These are phyloP conservation scores for Phaeosphaeriaceae sp. DNA, from an alignment of 2,329 filamentous ascomycete genomes.

Conservation along the genomic window DNA sequence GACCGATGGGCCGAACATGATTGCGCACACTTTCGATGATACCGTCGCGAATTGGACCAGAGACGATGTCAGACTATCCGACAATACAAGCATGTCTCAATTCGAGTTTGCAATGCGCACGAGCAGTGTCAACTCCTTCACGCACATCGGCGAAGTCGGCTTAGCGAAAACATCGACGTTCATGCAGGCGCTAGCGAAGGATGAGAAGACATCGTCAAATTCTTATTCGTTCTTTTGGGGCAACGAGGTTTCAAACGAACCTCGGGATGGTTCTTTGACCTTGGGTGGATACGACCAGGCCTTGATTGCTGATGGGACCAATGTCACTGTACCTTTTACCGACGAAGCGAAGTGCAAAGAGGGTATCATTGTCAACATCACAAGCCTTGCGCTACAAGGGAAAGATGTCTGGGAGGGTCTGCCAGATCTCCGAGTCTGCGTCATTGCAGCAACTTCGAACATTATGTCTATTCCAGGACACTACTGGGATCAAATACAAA, in stretches of 20 bases:
- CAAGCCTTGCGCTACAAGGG: slow-evolving; percentile 2
- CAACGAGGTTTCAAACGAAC: slow-evolving; percentile 11
- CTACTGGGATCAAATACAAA: slow-evolving; percentile 10
- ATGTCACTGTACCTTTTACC: slow-evolving; percentile 5
- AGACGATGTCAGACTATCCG: slow-evolving; percentile 5
- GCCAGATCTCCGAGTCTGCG: slow-evolving; percentile 4
- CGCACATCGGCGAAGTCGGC: slow-evolving; percentile 7
- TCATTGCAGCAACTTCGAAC: slow-evolving; percentile 7
- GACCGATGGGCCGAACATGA: neutral
- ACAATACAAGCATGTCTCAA: slow-evolving; percentile 3
- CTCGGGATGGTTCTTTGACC: slow-evolving; percentile 13
- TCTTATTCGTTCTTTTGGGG: slow-evolving; percentile 13
- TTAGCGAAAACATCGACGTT: slow-evolving; percentile 7
- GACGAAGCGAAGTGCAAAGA: slow-evolving; percentile 6
- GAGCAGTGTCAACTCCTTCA: neutral
- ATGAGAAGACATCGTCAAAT: slow-evolving; percentile 8
- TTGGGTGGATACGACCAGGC: slow-evolving; percentile 12
- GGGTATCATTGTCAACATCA: slow-evolving; percentile 12
- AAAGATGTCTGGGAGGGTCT: slow-evolving; percentile 5
- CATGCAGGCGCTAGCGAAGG: slow-evolving; percentile 2
- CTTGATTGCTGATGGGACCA: slow-evolving; percentile 1
- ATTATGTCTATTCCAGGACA: slow-evolving; percentile 8
- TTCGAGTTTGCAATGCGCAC: slow-evolving; percentile 5
- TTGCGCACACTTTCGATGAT: slow-evolving; percentile 1
- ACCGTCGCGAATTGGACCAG: slow-evolving; percentile 7